Conservation (phyloP, 2,329 filamentous ascomycete species). For the Metarhizium rileyi region DNA sequence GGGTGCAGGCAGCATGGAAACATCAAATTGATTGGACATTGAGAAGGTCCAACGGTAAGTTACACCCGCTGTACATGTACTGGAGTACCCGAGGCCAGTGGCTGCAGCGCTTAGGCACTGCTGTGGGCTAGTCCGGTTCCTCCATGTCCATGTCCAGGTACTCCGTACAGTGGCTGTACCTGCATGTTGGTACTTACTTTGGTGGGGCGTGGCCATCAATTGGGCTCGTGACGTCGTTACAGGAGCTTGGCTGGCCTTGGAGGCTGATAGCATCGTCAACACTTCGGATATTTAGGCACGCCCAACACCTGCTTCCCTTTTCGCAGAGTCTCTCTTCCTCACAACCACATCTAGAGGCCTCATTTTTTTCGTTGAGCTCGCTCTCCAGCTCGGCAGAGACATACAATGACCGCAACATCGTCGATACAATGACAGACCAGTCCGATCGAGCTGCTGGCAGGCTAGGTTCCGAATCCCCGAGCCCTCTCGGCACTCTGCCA, state of each 20-base stretch:
- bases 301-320: background rate
- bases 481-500: background rate
- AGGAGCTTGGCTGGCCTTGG: background rate
- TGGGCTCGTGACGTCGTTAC: constrained; percentile 17
- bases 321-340: background rate
- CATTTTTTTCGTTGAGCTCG: background rate
- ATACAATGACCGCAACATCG: constrained; percentile 4
- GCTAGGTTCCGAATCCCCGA: background rate
- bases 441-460: constrained; percentile 4
- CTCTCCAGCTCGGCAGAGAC: background rate
- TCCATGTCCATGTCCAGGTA: no score
- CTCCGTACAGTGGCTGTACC: no score
- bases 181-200: no score
- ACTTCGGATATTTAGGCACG: background rate
- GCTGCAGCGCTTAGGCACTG: no score
- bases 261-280: background rate
- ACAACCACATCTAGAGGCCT: background rate
- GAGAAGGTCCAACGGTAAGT: no score
- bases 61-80: no score
- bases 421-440: constrained; percentile 8
- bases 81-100: no score
- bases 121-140: no score
- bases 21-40: no score
- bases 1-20: no score
- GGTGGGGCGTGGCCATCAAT: no score